Conservation (phyloP, 495 filamentous ascomycete species). For the Hypoxylon fragiforme region DNA sequence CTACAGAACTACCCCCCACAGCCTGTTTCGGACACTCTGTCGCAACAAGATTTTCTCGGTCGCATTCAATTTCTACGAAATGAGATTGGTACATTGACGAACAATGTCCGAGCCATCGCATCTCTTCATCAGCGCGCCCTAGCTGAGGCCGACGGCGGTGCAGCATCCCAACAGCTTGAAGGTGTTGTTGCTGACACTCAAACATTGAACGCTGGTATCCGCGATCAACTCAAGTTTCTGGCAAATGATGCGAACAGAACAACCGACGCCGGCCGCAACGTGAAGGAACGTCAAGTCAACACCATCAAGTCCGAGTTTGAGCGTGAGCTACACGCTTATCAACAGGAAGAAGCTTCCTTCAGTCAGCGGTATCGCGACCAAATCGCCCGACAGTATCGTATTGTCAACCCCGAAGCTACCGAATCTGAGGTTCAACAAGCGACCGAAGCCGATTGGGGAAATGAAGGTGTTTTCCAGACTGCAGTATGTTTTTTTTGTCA, state of each 20-base stretch:
- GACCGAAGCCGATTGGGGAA: conserved; percentile 67
- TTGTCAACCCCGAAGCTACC: conserved; percentile 73
- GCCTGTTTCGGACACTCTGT: conserved; percentile 41
- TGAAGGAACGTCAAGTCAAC: conserved; percentile 65
- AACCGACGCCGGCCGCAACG: conserved; percentile 50
- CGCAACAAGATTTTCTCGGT: conserved; percentile 61
- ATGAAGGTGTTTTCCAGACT: conserved; percentile 76
- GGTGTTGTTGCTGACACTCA: conserved; percentile 65
- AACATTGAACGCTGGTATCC: conserved; percentile 64
- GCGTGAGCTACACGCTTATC: conserved; percentile 63
- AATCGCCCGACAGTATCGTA: conserved; percentile 72
- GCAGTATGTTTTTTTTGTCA: conserved; percentile 58
- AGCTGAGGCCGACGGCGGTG: conserved; percentile 52
- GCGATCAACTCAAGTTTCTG: conserved; percentile 67
- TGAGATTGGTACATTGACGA: conserved; percentile 59
- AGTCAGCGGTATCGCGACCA: conserved; percentile 67
- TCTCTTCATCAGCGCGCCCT: conserved; percentile 64
- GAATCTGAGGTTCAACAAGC: conserved; percentile 66
- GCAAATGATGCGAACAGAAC: conserved; percentile 65
- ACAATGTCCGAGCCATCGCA: conserved; percentile 59
- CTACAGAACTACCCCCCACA: conserved; percentile 42
- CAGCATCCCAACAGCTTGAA: conserved; percentile 56
- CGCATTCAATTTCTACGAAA: conserved; percentile 60
- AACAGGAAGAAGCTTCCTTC: conserved; percentile 67
- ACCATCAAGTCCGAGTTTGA: conserved; percentile 67